These are phyloP conservation scores for Pulicaria dysenterica DNA, from an alignment of 129 eudicot species.

Conservation along the genomic window DNA sequence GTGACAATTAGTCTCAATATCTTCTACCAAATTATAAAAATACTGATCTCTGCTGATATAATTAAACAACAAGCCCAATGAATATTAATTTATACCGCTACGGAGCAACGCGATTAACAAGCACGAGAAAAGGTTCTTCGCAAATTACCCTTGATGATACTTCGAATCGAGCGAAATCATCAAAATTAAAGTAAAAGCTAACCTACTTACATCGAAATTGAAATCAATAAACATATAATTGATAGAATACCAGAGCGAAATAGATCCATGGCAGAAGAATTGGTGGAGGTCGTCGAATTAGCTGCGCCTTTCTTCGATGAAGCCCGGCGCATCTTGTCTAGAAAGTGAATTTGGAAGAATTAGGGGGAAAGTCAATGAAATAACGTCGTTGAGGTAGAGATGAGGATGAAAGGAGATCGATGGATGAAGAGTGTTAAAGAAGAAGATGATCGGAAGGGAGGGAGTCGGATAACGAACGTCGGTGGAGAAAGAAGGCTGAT, in stretches of 20 bases:
- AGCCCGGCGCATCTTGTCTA: constrained; percentile 66
- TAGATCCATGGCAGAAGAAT: constrained; percentile 64
- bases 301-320: constrained; percentile 60
- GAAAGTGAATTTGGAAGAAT: constrained; percentile 17
- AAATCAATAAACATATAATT: constrained; percentile 4
- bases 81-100: background rate
- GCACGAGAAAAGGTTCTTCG: background rate
- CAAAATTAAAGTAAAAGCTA: constrained; percentile 10
- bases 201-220: constrained; percentile 3
- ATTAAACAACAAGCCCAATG: background rate
- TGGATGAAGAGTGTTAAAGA: background rate
- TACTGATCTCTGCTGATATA: background rate
- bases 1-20: background rate
- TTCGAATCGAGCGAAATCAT: constrained; percentile 22
- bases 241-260: constrained; percentile 58
- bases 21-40: background rate
- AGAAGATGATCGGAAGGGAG: constrained; percentile 24
- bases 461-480: constrained; percentile 15
- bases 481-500: constrained; percentile 30
- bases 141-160: constrained; percentile 1
- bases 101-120: constrained; percentile 1
- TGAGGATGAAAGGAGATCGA: constrained; percentile 9
- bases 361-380: background rate
- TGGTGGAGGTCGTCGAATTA: constrained; percentile 52
- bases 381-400: constrained; percentile 9